Conservation (phyloP, 306 rosid genomes). For the Purshia tridentata region DNA sequence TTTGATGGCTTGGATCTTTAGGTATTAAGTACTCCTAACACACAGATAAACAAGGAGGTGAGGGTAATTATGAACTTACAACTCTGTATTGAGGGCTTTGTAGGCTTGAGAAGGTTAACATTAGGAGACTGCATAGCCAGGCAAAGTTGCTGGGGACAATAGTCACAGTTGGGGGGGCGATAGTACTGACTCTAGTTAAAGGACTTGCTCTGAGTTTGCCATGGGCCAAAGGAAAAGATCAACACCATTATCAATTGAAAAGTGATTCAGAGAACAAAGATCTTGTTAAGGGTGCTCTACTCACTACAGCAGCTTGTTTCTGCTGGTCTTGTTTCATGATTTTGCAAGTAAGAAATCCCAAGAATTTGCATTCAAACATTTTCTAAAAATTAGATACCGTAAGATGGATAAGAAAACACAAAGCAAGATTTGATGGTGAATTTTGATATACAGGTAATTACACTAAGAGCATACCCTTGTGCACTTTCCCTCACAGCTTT, state of each 20-base stretch:
- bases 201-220: constrained; percentile 31
- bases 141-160: constrained; percentile 29
- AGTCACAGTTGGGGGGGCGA: constrained; percentile 37
- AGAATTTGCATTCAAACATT: too few species aligned
- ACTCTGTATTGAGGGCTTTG: not conserved
- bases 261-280: constrained; percentile 1
- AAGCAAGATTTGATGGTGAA: not conserved
- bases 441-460: constrained; percentile 30
- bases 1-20: constrained; percentile 35
- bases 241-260: not conserved
- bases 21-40: constrained; percentile 12
- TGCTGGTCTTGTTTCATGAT: constrained; percentile 39
- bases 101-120: constrained; percentile 21
- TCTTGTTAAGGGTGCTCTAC: constrained; percentile 33
- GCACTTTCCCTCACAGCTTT: constrained; percentile 39
- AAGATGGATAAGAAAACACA: too few species aligned
- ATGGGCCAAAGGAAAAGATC: constrained; percentile 1
- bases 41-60: not conserved
- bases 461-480: constrained; percentile 40
- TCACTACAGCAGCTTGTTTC: constrained; percentile 31
- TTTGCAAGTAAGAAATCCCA: constrained; percentile 36
- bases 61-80: not conserved
- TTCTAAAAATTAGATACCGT: too few species aligned
- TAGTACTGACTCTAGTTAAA: constrained; percentile 25
- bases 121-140: constrained; percentile 14